Evolutionary conservation across 2,329 filamentous ascomycete species (phyloP).

Genomic region (Cytospora schulzeri): DNA sequence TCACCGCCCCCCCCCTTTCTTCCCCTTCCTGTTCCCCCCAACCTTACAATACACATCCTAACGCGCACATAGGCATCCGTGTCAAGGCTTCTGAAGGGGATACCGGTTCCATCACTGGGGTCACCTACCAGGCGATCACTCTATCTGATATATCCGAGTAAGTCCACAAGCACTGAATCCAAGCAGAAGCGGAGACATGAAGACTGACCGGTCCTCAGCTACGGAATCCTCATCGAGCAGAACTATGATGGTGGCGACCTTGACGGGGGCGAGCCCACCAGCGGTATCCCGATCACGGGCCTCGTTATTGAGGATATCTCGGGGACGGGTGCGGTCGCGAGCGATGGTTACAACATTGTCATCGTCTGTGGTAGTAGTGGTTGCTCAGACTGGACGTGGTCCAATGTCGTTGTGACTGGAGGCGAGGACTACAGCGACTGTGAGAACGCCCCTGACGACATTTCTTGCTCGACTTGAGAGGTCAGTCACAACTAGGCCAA

Average conservation of each 20-base stretch:
- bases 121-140: slow-evolving; percentile 26
- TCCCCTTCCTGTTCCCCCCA: no score
- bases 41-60: background rate
- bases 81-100: slow-evolving; percentile 25
- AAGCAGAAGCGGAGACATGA: no score
- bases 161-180: background rate
- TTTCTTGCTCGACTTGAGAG: slow-evolving; percentile 9
- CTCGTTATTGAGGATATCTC: slow-evolving; percentile 21
- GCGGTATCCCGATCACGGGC: slow-evolving; percentile 26
- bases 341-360: slow-evolving; percentile 25
- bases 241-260: slow-evolving; percentile 27
- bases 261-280: slow-evolving; percentile 21
- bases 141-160: slow-evolving; percentile 24
- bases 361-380: slow-evolving; percentile 20
- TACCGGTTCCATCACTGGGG: slow-evolving; percentile 22
- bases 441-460: slow-evolving; percentile 17
- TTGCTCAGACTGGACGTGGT: slow-evolving; percentile 28
- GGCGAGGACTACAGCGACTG: slow-evolving; percentile 22
- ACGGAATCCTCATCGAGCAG: slow-evolving; percentile 29
- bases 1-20: background rate
- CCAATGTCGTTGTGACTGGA: slow-evolving; percentile 20
- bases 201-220: slow-evolving; percentile 11
- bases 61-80: slow-evolving; percentile 19
- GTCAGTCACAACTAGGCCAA: no score
- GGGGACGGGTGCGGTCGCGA: slow-evolving; percentile 18